Conservation (phyloP, 306 rosid species). For the Begonia fuchsioides region DNA sequence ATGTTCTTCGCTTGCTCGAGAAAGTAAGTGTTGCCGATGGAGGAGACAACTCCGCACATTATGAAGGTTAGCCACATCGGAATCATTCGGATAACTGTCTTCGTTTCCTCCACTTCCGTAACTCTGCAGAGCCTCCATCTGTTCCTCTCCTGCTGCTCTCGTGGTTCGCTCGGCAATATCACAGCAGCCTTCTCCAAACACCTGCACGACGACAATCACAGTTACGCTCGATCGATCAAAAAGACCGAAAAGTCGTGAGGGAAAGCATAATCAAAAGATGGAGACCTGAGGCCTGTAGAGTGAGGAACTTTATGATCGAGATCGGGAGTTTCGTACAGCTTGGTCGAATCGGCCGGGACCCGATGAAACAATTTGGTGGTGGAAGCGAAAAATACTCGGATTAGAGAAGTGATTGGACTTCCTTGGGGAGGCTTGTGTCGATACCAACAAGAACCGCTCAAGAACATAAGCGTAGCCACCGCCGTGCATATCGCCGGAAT, state of each 20-base stretch:
- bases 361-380: constrained; percentile 6
- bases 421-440: constrained; percentile 2
- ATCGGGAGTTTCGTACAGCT: neutral
- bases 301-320: neutral
- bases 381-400: constrained; percentile 14
- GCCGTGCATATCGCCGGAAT: constrained; percentile 5
- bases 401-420: constrained; percentile 11
- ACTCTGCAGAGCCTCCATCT: constrained; percentile 21
- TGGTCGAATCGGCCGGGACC: neutral
- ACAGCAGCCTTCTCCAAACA: constrained; percentile 24
- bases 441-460: constrained; percentile 7
- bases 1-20: constrained; percentile 17
- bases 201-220: neutral
- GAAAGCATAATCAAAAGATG: neutral
- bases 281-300: constrained; percentile 8
- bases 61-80: constrained; percentile 13
- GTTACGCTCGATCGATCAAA: too few species aligned
- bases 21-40: constrained; percentile 21
- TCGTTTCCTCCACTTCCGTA: constrained; percentile 21
- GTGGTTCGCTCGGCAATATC: neutral
- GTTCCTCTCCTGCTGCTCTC: constrained; percentile 4
- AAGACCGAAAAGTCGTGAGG: neutral
- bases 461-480: constrained; percentile 10
- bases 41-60: constrained; percentile 12
- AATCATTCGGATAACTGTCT: constrained; percentile 3